Evolutionary conservation across 2,329 filamentous ascomycete species (phyloP), one percentile per base, ranked within the genome.

Genomic region (Colletotrichum sp.): DNA sequence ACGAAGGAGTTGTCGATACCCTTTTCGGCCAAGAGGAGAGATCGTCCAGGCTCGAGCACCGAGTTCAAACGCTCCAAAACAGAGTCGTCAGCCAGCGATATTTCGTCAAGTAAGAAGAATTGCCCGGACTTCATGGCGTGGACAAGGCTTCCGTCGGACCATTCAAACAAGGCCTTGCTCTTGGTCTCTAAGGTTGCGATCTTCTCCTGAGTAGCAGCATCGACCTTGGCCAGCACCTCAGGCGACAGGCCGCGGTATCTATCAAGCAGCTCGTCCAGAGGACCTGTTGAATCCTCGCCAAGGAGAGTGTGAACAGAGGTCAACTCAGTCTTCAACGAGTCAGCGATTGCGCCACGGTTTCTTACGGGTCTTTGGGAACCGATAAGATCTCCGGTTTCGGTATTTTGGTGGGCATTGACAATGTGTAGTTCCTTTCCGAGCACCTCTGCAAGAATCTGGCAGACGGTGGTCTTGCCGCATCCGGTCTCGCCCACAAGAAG

Each of bases 321-420:
- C 32, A 98, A 84, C 80, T 94, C 92, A n/a, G 89, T 83, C 36
- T 88, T 87, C 34, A 99, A 86, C 2, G 91, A 84, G 32, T 94
- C 91, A 43, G 95, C 86, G 39, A 98, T 92, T 2, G 92, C 92
- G 16, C 93, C 92, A 57, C 96, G 92, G 83, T 99, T 99, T 78
- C 98, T 91, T 26, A 99, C 92, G 5, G 97, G 97, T 75, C 97
- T 89, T 83, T 99, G 97, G 4, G 97, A 97, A 78, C 97, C 97
- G 78, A 99, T 99, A 13, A 99, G 89, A 84, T 99, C 97, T 18
- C 97, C 96, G 0, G 98, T 99, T 83, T 99, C 98, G 0, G 97
- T 96, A 79, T 99, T 99, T 79, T 99, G 96, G 84, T 99, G 98
- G 4, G 98, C 97, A 82, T 99, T 99, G 81, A 99, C 94, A 79